Base-by-base conservation (phyloP, 805 yeast genomes). In the Schwanniomyces yamadae region DNA sequence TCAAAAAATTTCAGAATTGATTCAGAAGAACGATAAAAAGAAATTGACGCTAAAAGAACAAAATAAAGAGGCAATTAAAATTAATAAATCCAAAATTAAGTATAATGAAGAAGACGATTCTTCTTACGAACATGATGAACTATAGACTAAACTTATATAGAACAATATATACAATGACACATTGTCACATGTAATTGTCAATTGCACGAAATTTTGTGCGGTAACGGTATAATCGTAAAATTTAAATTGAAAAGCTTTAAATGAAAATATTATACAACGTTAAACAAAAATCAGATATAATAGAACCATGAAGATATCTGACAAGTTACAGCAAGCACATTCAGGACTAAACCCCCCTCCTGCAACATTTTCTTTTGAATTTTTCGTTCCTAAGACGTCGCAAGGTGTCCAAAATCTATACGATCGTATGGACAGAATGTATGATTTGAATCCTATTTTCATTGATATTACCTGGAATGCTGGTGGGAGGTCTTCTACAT, bases 381-480 rank as follows among this genome's bases (percentile, higher is more conserved):
- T 87, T 66, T 93, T 93, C 61, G 96, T 91, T 16, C 99, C 99
- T 30, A 93, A 93, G 70, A 93, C 99, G 0, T 73, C 91, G 15
- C 97, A 93, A 61, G 99, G 99, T 57, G 93, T 91, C 16, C 96
- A 89, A 59, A 93, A 93, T 58, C 71, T 93, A 40, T 91, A 90
- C 66, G 98, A 93, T 60, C 75, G 99, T 57, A 91, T 93, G 90
- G 98, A 93, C 56, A 78, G 96, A 59, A 93, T 93, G 99, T 88
- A 86, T 61, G 87, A 85, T 46, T 71, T 88, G 50, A 82, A 81
- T 45, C 99, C 99, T 2, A 79, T 85, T 45, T 93, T 93, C 61
- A 81, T 93, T 40, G 99, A 93, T 57, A 85, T 93, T 45, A 93
- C 99, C 1, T 93, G 99, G 99, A 91, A 91, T 54, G 99, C 99